These are phyloP conservation scores for Sugiyamaella grinbergsii DNA, from an alignment of 1,139 yeast genomes.

Conservation along the genomic window DNA sequence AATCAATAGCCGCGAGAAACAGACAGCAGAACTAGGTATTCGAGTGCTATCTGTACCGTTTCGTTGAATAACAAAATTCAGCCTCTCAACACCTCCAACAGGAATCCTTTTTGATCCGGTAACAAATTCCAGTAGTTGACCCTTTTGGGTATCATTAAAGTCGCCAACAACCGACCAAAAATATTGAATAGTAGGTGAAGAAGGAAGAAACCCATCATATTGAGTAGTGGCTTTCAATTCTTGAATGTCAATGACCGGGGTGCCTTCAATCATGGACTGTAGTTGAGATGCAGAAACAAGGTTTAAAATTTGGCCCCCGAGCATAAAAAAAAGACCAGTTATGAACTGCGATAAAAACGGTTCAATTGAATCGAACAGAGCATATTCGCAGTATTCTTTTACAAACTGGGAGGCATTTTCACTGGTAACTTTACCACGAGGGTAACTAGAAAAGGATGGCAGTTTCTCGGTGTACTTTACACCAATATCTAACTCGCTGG, in stretches of 20 bases:
- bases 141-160: conserved; percentile 27
- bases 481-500: conserved; percentile 20
- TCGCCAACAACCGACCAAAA: conserved; percentile 33
- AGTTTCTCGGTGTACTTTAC: conserved; percentile 5
- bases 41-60: conserved; percentile 31
- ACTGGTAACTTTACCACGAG: conserved; percentile 25
- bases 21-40: conserved; percentile 38
- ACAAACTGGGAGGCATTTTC: conserved; percentile 27
- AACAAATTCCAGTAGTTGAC: conserved; percentile 36
- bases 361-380: conserved; percentile 22
- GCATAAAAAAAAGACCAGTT: conserved; percentile 28
- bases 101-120: conserved; percentile 38
- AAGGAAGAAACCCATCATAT: conserved; percentile 28
- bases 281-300: conserved; percentile 25
- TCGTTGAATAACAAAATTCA: conserved; percentile 30
- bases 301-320: conserved; percentile 24
- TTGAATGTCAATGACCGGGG: conserved; percentile 23
- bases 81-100: conserved; percentile 29
- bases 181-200: conserved; percentile 28
- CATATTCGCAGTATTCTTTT: conserved; percentile 25
- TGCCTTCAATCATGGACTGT: conserved; percentile 34
- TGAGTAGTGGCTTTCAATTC: conserved; percentile 24
- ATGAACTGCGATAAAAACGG: conserved; percentile 23
- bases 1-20: conserved; percentile 34
- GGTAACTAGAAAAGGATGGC: conserved; percentile 6